These are phyloP conservation scores for Nicotiana tomentosiformis DNA, from an alignment of 257 asterid species.

Conservation along the genomic window DNA sequence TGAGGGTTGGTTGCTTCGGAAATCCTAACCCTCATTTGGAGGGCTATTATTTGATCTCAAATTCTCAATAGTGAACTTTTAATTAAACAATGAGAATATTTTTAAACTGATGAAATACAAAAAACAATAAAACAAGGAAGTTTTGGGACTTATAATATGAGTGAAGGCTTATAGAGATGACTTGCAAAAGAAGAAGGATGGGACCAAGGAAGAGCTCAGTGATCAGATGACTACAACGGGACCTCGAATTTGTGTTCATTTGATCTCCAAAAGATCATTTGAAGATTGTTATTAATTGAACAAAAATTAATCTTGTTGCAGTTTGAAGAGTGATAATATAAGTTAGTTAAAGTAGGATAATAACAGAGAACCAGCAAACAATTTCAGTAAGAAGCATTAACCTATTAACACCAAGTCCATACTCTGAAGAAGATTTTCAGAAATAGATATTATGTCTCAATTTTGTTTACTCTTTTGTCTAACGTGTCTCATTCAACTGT, in stretches of 20 bases:
- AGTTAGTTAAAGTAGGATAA: not conserved
- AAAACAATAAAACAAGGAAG: not conserved
- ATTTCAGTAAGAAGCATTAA: not conserved
- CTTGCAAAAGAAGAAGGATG: no score
- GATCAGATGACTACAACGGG: not conserved
- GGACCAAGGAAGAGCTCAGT: not conserved
- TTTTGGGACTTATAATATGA: not conserved
- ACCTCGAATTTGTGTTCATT: no score
- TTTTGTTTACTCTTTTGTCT: not conserved
- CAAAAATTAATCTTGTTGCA: not conserved
- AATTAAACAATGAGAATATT: not conserved
- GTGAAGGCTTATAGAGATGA: not conserved
- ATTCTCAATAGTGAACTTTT: no score
- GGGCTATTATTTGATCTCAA: no score
- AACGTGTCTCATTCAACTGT: not conserved
- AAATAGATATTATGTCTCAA: not conserved
- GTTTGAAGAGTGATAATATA: not conserved
- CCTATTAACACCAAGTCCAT: not conserved
- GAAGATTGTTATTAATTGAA: no score
- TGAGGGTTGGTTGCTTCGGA: not conserved
- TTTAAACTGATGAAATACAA: not conserved
- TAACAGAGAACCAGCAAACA: not conserved
- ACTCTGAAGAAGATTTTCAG: not conserved
- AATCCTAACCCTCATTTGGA: not conserved
- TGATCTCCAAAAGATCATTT: no score